Conservation (phyloP, 2,329 filamentous ascomycete species). For the Didymella lethalis region DNA sequence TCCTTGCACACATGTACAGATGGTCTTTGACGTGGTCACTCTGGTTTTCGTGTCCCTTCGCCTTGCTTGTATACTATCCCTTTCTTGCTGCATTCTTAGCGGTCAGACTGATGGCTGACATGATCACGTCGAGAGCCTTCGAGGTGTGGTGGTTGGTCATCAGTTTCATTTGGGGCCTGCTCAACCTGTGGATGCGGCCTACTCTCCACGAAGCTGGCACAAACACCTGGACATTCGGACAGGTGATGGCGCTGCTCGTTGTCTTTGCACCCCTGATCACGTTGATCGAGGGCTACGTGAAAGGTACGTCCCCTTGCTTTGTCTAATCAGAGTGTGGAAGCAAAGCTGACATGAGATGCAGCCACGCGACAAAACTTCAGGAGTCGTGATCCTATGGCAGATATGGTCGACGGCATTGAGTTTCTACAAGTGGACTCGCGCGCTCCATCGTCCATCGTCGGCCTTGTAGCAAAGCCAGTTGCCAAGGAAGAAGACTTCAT, state of each 20-base stretch:
- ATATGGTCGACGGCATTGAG: conserved; percentile 4
- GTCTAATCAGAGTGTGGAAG: background rate
- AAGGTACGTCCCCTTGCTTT: background rate
- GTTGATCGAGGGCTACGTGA: conserved; percentile 13
- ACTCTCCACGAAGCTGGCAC: conserved; percentile 9
- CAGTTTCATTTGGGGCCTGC: conserved; percentile 15
- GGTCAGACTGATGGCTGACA: conserved; percentile 10
- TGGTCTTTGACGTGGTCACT: conserved; percentile 1
- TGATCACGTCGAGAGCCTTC: conserved; percentile 15
- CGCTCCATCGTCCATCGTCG: background rate
- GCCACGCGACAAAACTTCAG: background rate
- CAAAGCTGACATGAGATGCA: background rate
- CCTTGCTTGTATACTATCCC: conserved; percentile 9
- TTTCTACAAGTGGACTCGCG: conserved; percentile 4
- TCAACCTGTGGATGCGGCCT: conserved; percentile 15
- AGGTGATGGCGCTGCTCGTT: conserved; percentile 18
- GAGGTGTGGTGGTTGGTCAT: conserved; percentile 24
- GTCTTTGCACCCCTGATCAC: conserved; percentile 15
- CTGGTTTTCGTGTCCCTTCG: conserved; percentile 1
- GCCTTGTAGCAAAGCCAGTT: background rate
- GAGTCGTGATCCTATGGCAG: background rate
- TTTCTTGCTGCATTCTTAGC: conserved; percentile 3
- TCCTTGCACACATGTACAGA: conserved; percentile 1
- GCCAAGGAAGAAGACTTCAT: conserved; percentile 1
- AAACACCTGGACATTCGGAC: conserved; percentile 20